Base-by-base conservation (phyloP, 306 rosid species). In the Lupinus albus region DNA sequence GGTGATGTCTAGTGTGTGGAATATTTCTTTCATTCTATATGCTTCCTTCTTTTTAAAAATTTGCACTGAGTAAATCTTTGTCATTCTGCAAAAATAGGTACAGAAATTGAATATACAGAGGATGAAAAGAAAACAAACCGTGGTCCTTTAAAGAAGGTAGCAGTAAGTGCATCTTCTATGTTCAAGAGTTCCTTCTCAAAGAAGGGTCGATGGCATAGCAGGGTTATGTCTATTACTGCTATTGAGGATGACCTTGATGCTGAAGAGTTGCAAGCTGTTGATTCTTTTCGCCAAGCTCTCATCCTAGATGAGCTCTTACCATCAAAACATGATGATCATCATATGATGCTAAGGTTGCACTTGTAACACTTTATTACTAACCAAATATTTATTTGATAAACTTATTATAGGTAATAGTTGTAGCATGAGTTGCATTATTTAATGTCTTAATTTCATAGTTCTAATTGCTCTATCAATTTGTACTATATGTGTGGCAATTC, bases 301-400 rank as follows among this genome's bases (percentile, higher is more conserved):
- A 67, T 85, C 74, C 74, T 82, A 73, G 99, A 93, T 51, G 99
- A 93, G 55, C 79, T 93, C 16, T 83, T 93, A 61, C 97, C 94
- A 50, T 51, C 96, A 60, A 93, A 84, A 72, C 86, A 82, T 68
- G 97, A 93, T 50, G 96, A 90, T 81, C 89, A 84, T 62, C 96
- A 83, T 57, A 79, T 82, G 84, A 88, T 93, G 99, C 81, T 93
- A 36, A 85, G 98, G 96, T 87, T 54, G 38, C 25, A 49, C 49
- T 54, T 36, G 11, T 25, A 14, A 12, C 57, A 46, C 4, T 28
- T 1, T 47, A 38, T 44, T 44, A 28, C 50, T 63, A 8, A 46
- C 30, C 66, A 59, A 49, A 16, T 13, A 52, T 66, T 46, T n/a
- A 15, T 65, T 32, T 33, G 18, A n/a, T n/a, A n/a, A n/a, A n/a